Evolutionary conservation across 2,329 filamentous ascomycete species (phyloP), one percentile per base, ranked within the genome.

Genomic region (Hypoxylon sp.): DNA sequence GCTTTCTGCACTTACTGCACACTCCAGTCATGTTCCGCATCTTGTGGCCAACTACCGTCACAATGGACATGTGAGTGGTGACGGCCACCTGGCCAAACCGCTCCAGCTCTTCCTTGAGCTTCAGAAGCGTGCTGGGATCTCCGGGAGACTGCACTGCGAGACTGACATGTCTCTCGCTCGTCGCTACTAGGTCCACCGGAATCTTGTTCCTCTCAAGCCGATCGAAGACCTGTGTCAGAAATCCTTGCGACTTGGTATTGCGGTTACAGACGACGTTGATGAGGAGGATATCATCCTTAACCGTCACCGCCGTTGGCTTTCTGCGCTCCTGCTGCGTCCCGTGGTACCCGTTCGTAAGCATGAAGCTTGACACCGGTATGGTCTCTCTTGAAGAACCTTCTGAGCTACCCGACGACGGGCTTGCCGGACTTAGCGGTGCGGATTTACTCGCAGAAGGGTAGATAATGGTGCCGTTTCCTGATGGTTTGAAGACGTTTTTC

Each of bases 401-500:
- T 13, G 54, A 56, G 31, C 37, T 35, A 6, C 50, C 58, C 13
- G 47, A 50, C 2, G 38, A 43, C 8, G 38, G 50, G 40, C 43
- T 58, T 15, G 21, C 37, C 37, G 56, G 63, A 42, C 47, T 65
- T 23, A 50, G 62, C 4, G 64, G 42, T 3, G 37, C 51, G 18
- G 62, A 40, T 10, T 62, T 49, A 10, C 29, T 50, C 5, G 59
- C 46, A 6, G 60, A 62, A 1, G 89, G 88, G 65, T 88, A 85
- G 67, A 88, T 84, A 55, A 88, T 78, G 24, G 86, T 88, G 42
- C 86, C 86, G 50, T 79, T 77, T 38, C 82, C 83, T 48, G 78
- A 77, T 1, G 85, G 85, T 69, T 88, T 88, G 75, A 86, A 86
- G 63, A 88, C 85, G 63, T 88, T 88, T 74, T 88, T 88, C 70